Base-by-base conservation (phyloP, 2,329 filamentous ascomycete genomes). In the Periconia sp. region DNA sequence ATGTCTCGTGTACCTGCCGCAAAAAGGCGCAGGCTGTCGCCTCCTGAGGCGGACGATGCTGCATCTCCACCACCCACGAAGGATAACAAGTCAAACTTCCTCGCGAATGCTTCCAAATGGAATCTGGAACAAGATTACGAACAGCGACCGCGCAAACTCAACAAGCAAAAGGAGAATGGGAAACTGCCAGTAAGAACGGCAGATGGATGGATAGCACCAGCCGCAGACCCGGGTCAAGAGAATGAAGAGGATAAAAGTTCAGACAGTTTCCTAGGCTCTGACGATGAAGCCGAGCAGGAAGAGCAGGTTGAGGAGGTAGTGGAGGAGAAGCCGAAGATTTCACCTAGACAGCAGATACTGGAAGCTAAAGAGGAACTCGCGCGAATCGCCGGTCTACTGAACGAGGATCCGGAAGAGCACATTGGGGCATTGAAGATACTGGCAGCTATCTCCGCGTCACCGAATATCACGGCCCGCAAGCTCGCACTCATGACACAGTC, bases 71-170 rank as follows among this genome's bases (percentile, higher is more conserved):
- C 52, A 20, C 45, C 61, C 30, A 51, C 58, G 27, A 56, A 64
- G 37, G 54, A 62, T 41, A 57, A 63, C 47, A 73, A 73, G 45
- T 70, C 73, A 37, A 82, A 83, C 50, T 92, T 92, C 72, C 83
- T 90, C 76, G 84, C 85, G 65, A 87, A 85, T 66, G 91, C 89
- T 6, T 82, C 90, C 54, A 87, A 86, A 74, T 97, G 93, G 92
- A 86, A 96, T 68, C 82, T 96, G 46, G 94, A 96, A 77, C 89
- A 96, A 70, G 88, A 91, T 73, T 97, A 97, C 79, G 92, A 96
- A 74, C 84, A 84, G 56, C 85, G 86, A 62, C 86, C 89, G 45
- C 83, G 90, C 63, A 94, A 94, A 72, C 76, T 82, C 35, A 87
- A 85, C 68, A 90, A 91, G 72, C 82, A 83, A 52, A 84, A 86